Conservation (phyloP, 495 filamentous ascomycete genomes). For the Xylaria bambusicola region DNA sequence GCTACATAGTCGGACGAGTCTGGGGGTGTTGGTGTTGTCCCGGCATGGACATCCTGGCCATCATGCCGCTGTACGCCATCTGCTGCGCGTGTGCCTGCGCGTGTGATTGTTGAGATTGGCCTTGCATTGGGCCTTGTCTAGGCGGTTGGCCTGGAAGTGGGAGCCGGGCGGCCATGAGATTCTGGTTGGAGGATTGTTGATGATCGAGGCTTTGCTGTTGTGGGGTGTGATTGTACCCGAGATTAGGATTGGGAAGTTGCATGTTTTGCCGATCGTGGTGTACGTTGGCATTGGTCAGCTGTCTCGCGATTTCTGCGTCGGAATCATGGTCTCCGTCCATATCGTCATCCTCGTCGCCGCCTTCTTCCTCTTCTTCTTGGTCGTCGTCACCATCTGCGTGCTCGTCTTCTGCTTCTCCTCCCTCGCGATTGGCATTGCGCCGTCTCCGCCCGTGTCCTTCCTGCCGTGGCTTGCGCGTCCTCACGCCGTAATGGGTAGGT, state of each 20-base stretch:
- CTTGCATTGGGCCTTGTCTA: slow-evolving; percentile 2
- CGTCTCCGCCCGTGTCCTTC: slow-evolving; percentile 1
- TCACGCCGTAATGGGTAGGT: slow-evolving; percentile 9
- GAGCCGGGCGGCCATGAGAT: not conserved
- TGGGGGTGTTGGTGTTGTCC: too few species aligned
- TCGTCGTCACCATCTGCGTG: slow-evolving; percentile 1
- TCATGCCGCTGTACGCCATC: not conserved
- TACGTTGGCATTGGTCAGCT: slow-evolving; percentile 2
- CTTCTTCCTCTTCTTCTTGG: not conserved
- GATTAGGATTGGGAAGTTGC: not conserved
- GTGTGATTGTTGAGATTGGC: too few species aligned
- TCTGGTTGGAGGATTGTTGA: not conserved
- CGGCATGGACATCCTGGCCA: slow-evolving; percentile 6
- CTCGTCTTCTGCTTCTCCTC: too few species aligned
- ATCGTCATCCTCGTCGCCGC: not conserved
- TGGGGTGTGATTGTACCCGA: not conserved
- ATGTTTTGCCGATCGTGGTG: not conserved
- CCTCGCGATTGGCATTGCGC: too few species aligned
- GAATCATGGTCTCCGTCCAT: slow-evolving; percentile 16
- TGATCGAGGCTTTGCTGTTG: slow-evolving; percentile 6
- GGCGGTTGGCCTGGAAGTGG: not conserved
- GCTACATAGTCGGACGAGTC: not conserved
- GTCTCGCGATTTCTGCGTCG: slow-evolving; percentile 18
- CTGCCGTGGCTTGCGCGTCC: slow-evolving; percentile 2
- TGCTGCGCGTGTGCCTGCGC: too few species aligned